These are phyloP conservation scores for Starmerella apis DNA, from an alignment of 805 yeast species.

Conservation along the genomic window DNA sequence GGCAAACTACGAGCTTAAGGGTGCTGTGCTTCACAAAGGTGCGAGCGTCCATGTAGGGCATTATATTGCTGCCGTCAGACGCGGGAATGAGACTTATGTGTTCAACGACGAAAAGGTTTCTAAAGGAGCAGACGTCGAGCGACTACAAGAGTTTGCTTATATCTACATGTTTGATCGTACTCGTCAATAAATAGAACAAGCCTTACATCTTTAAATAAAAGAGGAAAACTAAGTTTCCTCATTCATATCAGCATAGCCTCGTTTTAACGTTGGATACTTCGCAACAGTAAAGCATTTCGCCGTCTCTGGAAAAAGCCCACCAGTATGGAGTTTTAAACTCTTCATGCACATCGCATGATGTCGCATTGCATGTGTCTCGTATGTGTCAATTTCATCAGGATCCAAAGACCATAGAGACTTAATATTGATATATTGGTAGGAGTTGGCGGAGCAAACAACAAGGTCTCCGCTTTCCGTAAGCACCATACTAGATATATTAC, in stretches of 20 bases:
- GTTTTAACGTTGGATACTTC: neutral
- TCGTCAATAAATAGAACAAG: neutral
- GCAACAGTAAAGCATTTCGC: neutral
- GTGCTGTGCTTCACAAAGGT: constrained; percentile 82
- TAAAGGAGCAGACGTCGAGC: constrained; percentile 35
- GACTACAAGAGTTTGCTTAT: constrained; percentile 42
- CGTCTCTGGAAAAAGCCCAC: neutral
- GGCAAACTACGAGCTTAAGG: constrained; percentile 43
- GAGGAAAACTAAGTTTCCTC: neutral
- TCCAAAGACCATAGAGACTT: neutral
- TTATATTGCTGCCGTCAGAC: constrained; percentile 66
- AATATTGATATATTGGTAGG: neutral
- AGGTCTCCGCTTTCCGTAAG: neutral
- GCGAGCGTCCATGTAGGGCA: constrained; percentile 85
- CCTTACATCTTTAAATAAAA: neutral
- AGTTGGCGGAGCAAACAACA: neutral
- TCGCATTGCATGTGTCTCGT: neutral
- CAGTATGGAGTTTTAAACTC: too few relatives aligned
- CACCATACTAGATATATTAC: neutral
- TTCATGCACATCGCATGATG: too few relatives aligned
- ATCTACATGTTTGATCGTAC: constrained; percentile 35
- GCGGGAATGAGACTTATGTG: constrained; percentile 52
- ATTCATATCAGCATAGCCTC: neutral
- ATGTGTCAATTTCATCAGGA: neutral
- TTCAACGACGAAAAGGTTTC: constrained; percentile 88